phyloP scores from a whole-genome alignment of 176 grass and related monocot species.

The Raddia distichophylla region DNA sequence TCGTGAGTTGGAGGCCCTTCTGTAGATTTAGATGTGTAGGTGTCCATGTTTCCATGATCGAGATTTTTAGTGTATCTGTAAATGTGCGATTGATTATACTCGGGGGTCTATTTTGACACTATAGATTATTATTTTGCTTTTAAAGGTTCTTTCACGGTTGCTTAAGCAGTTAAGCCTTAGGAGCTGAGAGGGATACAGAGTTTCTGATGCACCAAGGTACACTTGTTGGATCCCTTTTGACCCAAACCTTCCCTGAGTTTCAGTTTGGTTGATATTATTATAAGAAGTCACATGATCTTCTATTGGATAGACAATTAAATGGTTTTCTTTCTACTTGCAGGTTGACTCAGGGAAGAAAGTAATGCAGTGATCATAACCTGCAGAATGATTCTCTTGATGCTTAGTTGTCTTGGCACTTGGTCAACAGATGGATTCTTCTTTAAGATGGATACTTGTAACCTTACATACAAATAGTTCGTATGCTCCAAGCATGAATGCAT shows the following conservation, averaged over 20 bases:
- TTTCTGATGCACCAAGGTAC: constrained; percentile 10
- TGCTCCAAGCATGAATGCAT: not conserved
- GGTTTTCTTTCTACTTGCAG: constrained; percentile 1
- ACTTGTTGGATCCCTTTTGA: constrained; percentile 1
- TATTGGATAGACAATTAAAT: constrained; percentile 33
- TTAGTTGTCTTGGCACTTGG: constrained; percentile 28
- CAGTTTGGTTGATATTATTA: constrained; percentile 14
- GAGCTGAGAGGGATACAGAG: not conserved
- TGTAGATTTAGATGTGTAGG: too few relatives aligned
- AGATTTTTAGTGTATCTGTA: too few relatives aligned
- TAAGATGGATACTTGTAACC: constrained; percentile 8
- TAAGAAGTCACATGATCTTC: constrained; percentile 6
- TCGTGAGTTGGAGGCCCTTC: too few relatives aligned
- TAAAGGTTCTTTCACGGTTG: constrained; percentile 35
- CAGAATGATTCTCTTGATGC: constrained; percentile 31
- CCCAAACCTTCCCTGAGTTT: not conserved
- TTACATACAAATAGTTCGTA: not conserved
- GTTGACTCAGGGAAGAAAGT: not conserved
- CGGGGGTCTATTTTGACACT: too few relatives aligned
- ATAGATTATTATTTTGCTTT: constrained; percentile 24
- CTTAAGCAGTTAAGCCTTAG: not conserved
- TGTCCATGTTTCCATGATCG: too few relatives aligned
- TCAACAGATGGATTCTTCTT: constrained; percentile 17
- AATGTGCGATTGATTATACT: too few relatives aligned
- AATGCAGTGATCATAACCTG: constrained; percentile 13